Base-by-base conservation (phyloP, 352 stramenopile species). In the Phytopythium oedochilum region DNA sequence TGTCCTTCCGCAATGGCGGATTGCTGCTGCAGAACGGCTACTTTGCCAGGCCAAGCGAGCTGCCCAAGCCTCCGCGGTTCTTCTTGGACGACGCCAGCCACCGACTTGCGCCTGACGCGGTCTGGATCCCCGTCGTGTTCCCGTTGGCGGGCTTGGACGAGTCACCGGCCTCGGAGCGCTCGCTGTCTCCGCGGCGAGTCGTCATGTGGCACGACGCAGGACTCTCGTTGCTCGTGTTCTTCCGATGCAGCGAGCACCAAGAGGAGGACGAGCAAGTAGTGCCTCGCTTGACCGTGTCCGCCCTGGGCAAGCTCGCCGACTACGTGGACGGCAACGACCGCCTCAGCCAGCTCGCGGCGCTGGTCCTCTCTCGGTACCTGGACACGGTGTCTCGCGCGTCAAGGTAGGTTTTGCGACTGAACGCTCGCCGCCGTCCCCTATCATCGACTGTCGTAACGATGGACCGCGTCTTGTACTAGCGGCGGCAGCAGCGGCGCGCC, bases 161-260 rank as follows among this genome's bases (percentile, higher is more conserved):
- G 20, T 5, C n/a, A 17, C 3, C 39, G 5, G 20, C 39, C n/a
- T 26, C 39, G 3, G 6, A 22, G 36, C 5, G 36, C 2, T 11
- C 43, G 5, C 5, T 20, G 2, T 15, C 26, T 26, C 45, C 45
- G 18, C 49, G 64, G 55, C 51, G 61, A 64, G 58, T 69, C 42
- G 59, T 71, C 9, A 43, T 86, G 25, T 88, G 72, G 63, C 74
- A 88, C 51, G 72, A 88, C 47, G 63, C 59, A 36, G 71, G 85
- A 49, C 55, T 86, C 5, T 76, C 77, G 15, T 59, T 88, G 38
- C 28, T 88, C 1, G 31, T 83, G 17, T 60, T 84, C 8, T 46
- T 75, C 9, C 61, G 53, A 43, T 26, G 49, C 0, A 43, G 60
- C 29, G n/a, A 57, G 54, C 38, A n/a, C 2, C 3, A 49, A 28